Conservation (phyloP, 2,329 filamentous ascomycete species). For the Stemphylium beticola region DNA sequence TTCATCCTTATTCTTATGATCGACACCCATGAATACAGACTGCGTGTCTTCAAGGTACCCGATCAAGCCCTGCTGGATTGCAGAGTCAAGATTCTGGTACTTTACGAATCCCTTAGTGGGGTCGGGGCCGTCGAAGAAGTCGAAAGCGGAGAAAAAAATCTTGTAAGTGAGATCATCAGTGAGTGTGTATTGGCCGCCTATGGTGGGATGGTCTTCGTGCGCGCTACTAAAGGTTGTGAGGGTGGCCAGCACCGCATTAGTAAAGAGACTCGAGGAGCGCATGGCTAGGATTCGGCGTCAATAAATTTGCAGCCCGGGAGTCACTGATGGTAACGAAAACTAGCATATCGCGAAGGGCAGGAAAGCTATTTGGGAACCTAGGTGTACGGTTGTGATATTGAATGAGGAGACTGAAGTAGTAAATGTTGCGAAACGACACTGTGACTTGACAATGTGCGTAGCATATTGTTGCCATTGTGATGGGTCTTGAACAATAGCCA, state of each 20-base stretch:
- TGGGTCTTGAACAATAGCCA: conserved; percentile 12
- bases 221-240: conserved; percentile 7
- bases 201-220: background rate
- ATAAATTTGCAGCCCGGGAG: background rate
- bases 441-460: background rate
- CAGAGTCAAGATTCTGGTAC: conserved; percentile 28
- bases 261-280: background rate
- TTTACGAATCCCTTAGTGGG: conserved; percentile 42
- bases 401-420: background rate
- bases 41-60: conserved; percentile 27
- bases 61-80: conserved; percentile 21
- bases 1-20: conserved; percentile 41
- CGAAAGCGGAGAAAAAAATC: conserved; percentile 44
- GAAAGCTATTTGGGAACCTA: too few relatives aligned
- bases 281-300: background rate
- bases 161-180: conserved; percentile 36
- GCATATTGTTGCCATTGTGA: background rate
- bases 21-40: conserved; percentile 51
- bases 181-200: conserved; percentile 25
- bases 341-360: background rate
- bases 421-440: background rate
- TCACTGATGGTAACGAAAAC: background rate
- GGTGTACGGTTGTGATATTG: too few relatives aligned
- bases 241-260: conserved; percentile 17
- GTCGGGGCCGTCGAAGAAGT: conserved; percentile 37